A percentile compares a stretch with the other conserved stretches of the same genome.
phyloP scores from a whole-genome alignment of 176 grass and related monocot species.

The Oryza glumipatula region DNA sequence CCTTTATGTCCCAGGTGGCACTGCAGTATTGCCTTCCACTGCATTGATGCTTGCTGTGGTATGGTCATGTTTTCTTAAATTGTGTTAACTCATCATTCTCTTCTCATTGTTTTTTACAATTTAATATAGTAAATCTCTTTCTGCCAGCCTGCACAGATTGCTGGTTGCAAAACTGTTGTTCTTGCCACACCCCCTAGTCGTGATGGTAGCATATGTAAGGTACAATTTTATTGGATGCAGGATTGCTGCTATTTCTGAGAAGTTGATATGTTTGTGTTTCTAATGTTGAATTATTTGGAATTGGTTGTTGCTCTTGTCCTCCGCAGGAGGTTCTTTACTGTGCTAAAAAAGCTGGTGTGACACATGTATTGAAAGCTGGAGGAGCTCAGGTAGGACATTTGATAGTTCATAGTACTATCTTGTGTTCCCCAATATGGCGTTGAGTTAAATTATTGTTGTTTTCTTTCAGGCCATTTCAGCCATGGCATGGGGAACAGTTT shows the following conservation, averaged over 20 bases:
- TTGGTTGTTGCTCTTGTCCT: conserved; percentile 13
- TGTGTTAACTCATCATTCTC: background rate
- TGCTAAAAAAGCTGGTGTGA: conserved; percentile 94
- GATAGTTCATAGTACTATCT: background rate
- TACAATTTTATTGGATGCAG: conserved; percentile 34
- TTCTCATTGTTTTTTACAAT: conserved; percentile 37
- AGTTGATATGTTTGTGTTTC: background rate
- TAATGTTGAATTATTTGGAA: conserved; percentile 1
- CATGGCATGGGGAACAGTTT: conserved; percentile 92
- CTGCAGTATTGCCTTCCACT: conserved; percentile 92
- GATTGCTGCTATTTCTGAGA: background rate
- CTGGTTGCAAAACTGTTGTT: conserved; percentile 88
- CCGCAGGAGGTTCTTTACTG: conserved; percentile 93
- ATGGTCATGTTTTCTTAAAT: conserved; percentile 47
- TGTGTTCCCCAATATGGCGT: background rate
- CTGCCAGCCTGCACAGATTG: conserved; percentile 89
- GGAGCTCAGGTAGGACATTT: conserved; percentile 83
- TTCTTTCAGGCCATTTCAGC: conserved; percentile 79
- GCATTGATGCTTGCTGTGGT: conserved; percentile 98
- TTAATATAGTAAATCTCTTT: conserved; percentile 38
- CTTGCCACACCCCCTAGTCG: conserved; percentile 85
- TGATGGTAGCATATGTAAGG: conserved; percentile 97
- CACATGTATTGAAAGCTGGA: conserved; percentile 92
- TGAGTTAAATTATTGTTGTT: conserved; percentile 28
- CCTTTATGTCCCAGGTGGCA: conserved; percentile 97